phyloP scores from a whole-genome alignment of 352 stramenopile species.

The Phytophthora cactorum region DNA sequence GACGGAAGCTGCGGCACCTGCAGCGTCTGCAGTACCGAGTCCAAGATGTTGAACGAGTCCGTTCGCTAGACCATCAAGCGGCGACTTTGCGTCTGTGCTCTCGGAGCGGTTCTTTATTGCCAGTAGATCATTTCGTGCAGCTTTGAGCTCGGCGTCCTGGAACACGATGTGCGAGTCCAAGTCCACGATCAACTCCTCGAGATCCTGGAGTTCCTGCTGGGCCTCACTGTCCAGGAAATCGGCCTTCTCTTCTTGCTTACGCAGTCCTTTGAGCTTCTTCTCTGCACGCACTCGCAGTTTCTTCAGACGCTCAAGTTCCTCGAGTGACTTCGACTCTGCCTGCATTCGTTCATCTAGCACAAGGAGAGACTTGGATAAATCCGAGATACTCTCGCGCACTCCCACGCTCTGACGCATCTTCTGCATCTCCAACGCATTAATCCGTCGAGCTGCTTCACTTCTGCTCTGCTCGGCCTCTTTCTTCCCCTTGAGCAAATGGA shows the following conservation, averaged over 20 bases:
- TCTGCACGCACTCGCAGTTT: constrained; percentile 76
- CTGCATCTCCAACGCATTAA: constrained; percentile 85
- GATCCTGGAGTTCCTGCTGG: constrained; percentile 71
- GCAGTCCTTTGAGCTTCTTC: constrained; percentile 58
- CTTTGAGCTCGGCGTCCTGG: constrained; percentile 71
- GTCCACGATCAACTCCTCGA: constrained; percentile 82
- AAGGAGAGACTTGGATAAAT: constrained; percentile 66
- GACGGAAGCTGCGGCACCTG: constrained; percentile 22
- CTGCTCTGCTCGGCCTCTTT: constrained; percentile 65
- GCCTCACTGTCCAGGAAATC: constrained; percentile 67
- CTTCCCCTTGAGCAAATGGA: constrained; percentile 71
- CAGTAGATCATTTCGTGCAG: constrained; percentile 60
- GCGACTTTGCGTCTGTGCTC: constrained; percentile 43
- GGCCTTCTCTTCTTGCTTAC: constrained; percentile 51
- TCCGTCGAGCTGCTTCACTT: constrained; percentile 54
- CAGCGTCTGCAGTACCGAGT: constrained; percentile 6
- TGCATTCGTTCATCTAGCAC: constrained; percentile 72
- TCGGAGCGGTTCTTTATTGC: constrained; percentile 52
- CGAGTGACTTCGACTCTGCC: constrained; percentile 55
- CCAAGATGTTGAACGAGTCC: constrained; percentile 42
- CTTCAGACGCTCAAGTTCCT: constrained; percentile 72
- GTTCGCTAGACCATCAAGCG: constrained; percentile 47
- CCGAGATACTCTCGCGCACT: constrained; percentile 77
- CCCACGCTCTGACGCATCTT: constrained; percentile 79
- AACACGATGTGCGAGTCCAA: constrained; percentile 85